Evolutionary conservation across 2,329 filamentous ascomycete species (phyloP).

Genomic region (Helotiales sp.): DNA sequence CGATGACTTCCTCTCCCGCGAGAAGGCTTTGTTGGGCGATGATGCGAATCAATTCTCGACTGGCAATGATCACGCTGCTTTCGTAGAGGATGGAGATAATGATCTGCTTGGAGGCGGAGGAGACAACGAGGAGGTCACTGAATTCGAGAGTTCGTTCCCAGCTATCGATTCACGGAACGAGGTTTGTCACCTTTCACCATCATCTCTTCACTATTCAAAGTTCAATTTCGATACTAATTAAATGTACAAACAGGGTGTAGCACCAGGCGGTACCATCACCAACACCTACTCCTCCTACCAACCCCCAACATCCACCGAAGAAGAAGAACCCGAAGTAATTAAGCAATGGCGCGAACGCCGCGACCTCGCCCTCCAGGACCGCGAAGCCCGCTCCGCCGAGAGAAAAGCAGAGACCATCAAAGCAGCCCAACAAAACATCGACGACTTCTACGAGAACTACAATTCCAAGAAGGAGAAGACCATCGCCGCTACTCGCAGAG

Average conservation of each 20-base stretch:
- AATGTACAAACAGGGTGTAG: constrained; percentile 56
- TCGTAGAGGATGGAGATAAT: constrained; percentile 65
- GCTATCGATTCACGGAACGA: constrained; percentile 70
- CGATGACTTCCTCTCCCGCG: constrained; percentile 87
- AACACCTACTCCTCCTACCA: constrained; percentile 47
- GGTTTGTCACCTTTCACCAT: constrained; percentile 47
- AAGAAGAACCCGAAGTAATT: constrained; percentile 87
- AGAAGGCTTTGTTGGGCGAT: constrained; percentile 85
- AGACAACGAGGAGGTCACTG: constrained; percentile 40
- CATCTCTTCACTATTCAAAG: neutral
- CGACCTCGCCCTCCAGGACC: constrained; percentile 78
- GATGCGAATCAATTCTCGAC: constrained; percentile 90
- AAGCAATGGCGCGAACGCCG: constrained; percentile 90
- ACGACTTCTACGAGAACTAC: constrained; percentile 99
- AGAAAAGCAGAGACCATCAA: constrained; percentile 85
- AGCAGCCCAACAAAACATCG: constrained; percentile 90
- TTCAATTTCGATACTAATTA: neutral
- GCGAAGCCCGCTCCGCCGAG: constrained; percentile 77
- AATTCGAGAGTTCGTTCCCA: constrained; percentile 88
- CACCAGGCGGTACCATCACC: constrained; percentile 78
- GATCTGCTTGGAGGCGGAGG: constrained; percentile 70
- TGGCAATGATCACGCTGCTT: constrained; percentile 66
- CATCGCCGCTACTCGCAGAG: constrained; percentile 82
- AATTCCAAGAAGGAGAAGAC: constrained; percentile 97
- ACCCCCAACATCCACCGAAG: constrained; percentile 48